Evolutionary conservation across 2,329 filamentous ascomycete species (phyloP).

Genomic region (Fusarium chlamydosporum): DNA sequence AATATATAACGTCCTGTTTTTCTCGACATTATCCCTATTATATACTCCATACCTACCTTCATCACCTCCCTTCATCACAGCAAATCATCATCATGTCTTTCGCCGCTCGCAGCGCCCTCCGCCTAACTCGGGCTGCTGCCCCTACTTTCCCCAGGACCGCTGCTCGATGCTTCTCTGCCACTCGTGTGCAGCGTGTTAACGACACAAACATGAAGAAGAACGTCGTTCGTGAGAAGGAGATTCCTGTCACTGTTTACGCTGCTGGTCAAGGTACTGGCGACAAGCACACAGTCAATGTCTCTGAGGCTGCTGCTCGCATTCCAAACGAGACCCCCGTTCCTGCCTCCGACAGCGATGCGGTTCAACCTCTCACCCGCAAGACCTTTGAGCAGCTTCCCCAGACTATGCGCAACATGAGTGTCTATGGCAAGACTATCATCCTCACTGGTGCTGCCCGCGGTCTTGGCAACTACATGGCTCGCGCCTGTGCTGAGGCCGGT

Average conservation of each 20-base stretch:
- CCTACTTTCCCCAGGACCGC: constrained; percentile 47
- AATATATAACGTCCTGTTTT: constrained; percentile 28
- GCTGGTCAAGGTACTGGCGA: constrained; percentile 62
- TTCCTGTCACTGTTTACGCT: constrained; percentile 69
- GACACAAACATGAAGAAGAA: constrained; percentile 64
- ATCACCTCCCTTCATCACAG: constrained; percentile 17
- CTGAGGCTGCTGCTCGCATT: constrained; percentile 58
- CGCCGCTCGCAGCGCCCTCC: constrained; percentile 55
- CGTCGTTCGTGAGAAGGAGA: constrained; percentile 69
- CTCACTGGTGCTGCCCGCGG: constrained; percentile 83
- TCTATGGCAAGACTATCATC: constrained; percentile 79
- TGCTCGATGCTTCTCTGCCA: constrained; percentile 55
- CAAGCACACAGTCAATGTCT: constrained; percentile 69
- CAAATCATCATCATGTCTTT: constrained; percentile 54
- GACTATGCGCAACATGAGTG: constrained; percentile 77
- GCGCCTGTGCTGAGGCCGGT: constrained; percentile 81
- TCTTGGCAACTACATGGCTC: constrained; percentile 83
- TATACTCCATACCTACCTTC: constrained; percentile 2
- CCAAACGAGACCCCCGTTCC: constrained; percentile 59
- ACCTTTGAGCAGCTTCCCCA: constrained; percentile 71
- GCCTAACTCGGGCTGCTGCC: constrained; percentile 53
- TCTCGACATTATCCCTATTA: neutral
- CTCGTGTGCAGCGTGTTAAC: constrained; percentile 52
- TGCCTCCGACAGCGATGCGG: constrained; percentile 61
- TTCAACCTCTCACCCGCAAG: constrained; percentile 67